Percentiles rank a stretch among this genome's conserved stretches.
phyloP scores from a whole-genome alignment of 148 eudicot species.

The Tetragonia tetragonoides region DNA sequence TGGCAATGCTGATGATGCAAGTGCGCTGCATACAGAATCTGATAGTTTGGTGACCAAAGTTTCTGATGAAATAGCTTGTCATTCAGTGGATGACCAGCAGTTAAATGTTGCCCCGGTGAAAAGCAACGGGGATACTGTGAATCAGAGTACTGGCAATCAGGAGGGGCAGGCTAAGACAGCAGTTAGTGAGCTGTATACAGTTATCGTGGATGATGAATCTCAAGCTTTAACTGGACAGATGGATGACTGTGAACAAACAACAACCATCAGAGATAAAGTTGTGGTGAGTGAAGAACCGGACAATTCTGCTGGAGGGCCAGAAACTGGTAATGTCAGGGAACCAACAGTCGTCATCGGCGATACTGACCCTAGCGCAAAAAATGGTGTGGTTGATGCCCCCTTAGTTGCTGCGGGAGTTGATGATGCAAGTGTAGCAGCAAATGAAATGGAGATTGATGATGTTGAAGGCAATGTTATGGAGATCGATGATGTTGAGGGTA shows the following conservation, averaged over 20 bases:
- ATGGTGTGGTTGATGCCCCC: neutral
- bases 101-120: neutral
- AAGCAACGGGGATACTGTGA: neutral
- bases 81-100: neutral
- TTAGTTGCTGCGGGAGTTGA: neutral
- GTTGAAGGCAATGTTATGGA: conserved; percentile 8
- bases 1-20: conserved; percentile 8
- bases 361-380: neutral
- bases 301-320: neutral
- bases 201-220: neutral
- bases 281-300: neutral
- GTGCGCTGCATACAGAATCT: conserved; percentile 13
- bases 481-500: conserved; percentile 15
- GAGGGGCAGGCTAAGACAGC: neutral
- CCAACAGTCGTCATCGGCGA: neutral
- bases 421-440: conserved; percentile 8
- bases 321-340: neutral
- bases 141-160: neutral
- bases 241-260: neutral
- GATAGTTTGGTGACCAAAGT: neutral
- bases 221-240: neutral
- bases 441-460: conserved; percentile 18
- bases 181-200: neutral
- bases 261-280: neutral
- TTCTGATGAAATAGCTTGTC: no score